Percentiles rank a stretch among this genome's conserved stretches.
Evolutionary conservation across 2,329 filamentous ascomycete species (phyloP).

Genomic region (Amesomyces nigricolor): DNA sequence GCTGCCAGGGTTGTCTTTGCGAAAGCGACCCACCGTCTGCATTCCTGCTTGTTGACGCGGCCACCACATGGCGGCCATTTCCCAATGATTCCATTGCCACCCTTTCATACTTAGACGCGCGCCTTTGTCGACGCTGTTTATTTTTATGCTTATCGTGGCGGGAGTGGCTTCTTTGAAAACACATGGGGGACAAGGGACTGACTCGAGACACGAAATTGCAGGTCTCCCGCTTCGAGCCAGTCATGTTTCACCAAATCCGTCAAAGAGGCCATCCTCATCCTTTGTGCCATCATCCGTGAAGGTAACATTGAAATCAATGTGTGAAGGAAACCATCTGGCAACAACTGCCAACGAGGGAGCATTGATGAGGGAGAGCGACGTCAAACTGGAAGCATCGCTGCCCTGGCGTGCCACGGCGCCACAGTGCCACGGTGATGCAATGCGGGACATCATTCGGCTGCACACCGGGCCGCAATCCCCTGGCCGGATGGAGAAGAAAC

Average conservation of each 20-base stretch:
- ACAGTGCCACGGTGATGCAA: too few relatives aligned
- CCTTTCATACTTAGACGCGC: slow-evolving; percentile 7
- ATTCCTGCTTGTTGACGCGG: background rate
- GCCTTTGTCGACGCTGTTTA: slow-evolving; percentile 1
- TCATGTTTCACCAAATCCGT: slow-evolving; percentile 14
- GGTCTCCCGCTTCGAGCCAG: slow-evolving; percentile 5
- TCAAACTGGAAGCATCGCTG: too few relatives aligned
- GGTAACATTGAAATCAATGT: too few relatives aligned
- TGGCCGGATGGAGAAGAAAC: too few relatives aligned
- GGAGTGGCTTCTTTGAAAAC: background rate
- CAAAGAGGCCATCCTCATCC: background rate
- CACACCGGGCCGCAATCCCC: too few relatives aligned
- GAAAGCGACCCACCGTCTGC: too few relatives aligned
- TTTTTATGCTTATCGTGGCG: background rate
- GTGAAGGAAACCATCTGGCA: too few relatives aligned
- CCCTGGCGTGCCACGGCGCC: too few relatives aligned
- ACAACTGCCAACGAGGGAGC: too few relatives aligned
- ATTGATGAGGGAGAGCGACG: too few relatives aligned
- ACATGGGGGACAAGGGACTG: background rate
- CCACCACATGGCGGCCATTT: background rate
- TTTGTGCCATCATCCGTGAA: too few relatives aligned
- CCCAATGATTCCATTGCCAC: slow-evolving; percentile 4
- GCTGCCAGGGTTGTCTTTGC: background rate
- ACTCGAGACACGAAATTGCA: background rate
- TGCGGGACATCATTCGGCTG: too few relatives aligned